Base-by-base conservation (phyloP, 164 flowering plant genomes). In the Cinnamomum chago region DNA sequence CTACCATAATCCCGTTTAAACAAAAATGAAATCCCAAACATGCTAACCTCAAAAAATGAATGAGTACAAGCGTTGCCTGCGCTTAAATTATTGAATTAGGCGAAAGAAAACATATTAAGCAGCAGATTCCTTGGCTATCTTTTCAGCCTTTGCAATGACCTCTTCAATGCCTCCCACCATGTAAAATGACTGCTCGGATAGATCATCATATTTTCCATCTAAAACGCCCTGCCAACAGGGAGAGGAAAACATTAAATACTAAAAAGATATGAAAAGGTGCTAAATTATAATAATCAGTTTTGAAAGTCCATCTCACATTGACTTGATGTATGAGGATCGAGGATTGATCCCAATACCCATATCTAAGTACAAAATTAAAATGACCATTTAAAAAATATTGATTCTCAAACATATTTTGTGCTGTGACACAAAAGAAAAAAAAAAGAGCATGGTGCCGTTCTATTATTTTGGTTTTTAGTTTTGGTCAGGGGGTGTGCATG, bases 141-240 rank as follows among this genome's bases (percentile, higher is more conserved):
- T 95, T 81, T 95, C 97, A 3, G 98, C 99, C 87, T 95, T 95
- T 33, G 97, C 97, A 76, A 92, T 85, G 68, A 95, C 99, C 80
- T 95, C 99, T 0, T 95, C 98, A 50, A 95, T 95, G 73, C 99
- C 99, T 80, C 99, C 99, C 72, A 95, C 96, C 98, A 95, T 93
- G 91, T 93, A 93, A 79, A 95, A 95, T 15, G 98, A 86, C 65
- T 95, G 98, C 79, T 95, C 99, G 0, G 98, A 70, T 50, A 95
- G 95, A 74, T 95, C 99, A 83, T 95, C 99, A 50, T 86, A 95
- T 52, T 93, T 93, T 0, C 99, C 99, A 80, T 95, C 99, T 89
- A 95, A 85, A 28, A 95, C 95, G 58, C 95, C 99, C 98, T 95
- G 88, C 73, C 27, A 73, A 28, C 25, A 55, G 60, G 5, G 40